A percentile compares a stretch with the other conserved stretches of the same genome.
These are phyloP conservation scores for Xylariaceae sp. DNA, from an alignment of 2,329 filamentous ascomycete species.

Conservation along the genomic window DNA sequence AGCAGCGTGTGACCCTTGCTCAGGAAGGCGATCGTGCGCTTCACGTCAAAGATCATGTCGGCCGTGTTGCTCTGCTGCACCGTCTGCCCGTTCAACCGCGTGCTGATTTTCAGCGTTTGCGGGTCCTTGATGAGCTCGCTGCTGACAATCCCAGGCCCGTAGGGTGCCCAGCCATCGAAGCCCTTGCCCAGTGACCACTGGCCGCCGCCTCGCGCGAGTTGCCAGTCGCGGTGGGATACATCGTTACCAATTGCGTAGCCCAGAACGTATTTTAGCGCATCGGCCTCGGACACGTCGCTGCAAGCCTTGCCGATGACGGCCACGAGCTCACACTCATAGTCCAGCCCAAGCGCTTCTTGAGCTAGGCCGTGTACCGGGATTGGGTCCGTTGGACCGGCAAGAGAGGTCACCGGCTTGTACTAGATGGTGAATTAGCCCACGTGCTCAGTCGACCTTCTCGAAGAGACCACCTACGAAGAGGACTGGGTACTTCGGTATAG, in stretches of 20 bases:
- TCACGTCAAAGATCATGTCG: slow-evolving; percentile 62
- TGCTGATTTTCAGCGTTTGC: slow-evolving; percentile 51
- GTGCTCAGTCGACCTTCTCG: background rate
- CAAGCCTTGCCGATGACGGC: slow-evolving; percentile 66
- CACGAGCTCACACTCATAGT: slow-evolving; percentile 79
- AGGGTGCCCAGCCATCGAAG: slow-evolving; percentile 72
- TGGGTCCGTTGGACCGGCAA: slow-evolving; percentile 59
- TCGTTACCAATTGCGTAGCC: slow-evolving; percentile 76
- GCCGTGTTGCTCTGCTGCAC: slow-evolving; percentile 54
- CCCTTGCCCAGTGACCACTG: slow-evolving; percentile 72
- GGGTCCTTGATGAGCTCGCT: slow-evolving; percentile 51
- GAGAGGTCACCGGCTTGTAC: slow-evolving; percentile 65
- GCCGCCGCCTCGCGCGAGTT: slow-evolving; percentile 61
- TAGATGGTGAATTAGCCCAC: slow-evolving; percentile 16
- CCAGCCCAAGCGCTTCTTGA: slow-evolving; percentile 61
- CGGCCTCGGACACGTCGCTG: slow-evolving; percentile 57
- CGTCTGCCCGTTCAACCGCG: slow-evolving; percentile 54
- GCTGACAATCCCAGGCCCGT: slow-evolving; percentile 67
- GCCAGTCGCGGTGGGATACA: slow-evolving; percentile 76
- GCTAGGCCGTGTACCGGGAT: slow-evolving; percentile 64
- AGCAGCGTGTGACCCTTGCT: slow-evolving; percentile 59
- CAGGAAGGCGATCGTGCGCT: slow-evolving; percentile 54
- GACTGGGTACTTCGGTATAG: slow-evolving; percentile 66
- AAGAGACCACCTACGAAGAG: slow-evolving; percentile 62
- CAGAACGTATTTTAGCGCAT: slow-evolving; percentile 67